A percentile compares a stretch with the other conserved stretches of the same genome.
phyloP scores from a whole-genome alignment of 2,329 filamentous ascomycete species.

The Cercospora sesami region DNA sequence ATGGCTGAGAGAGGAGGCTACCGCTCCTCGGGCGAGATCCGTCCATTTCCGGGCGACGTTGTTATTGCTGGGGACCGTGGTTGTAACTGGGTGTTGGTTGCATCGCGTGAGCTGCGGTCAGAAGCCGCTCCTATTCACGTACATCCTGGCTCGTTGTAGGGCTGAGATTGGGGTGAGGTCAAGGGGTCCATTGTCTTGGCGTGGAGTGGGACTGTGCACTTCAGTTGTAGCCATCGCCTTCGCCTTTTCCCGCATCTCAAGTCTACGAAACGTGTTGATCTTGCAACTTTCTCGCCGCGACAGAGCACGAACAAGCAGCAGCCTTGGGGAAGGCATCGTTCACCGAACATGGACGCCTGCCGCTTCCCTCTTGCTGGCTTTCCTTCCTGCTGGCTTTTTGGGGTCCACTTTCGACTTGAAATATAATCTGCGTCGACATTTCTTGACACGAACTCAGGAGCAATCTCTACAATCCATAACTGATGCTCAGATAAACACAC shows the following conservation, averaged over 20 bases:
- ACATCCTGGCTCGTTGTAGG: not conserved
- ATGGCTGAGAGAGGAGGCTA: not conserved
- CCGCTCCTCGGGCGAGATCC: not conserved
- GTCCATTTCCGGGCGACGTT: not conserved
- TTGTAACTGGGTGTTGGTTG: not conserved
- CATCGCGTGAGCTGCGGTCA: conserved; percentile 4
- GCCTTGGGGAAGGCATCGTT: no score
- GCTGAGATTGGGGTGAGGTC: not conserved
- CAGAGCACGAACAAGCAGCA: not conserved
- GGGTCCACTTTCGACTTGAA: no score
- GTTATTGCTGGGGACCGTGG: not conserved
- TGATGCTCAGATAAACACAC: no score
- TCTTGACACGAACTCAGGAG: no score
- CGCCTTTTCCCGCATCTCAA: no score
- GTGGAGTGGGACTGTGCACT: not conserved
- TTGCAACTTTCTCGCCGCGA: not conserved
- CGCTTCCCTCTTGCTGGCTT: no score
- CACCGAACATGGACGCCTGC: no score
- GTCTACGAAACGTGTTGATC: not conserved
- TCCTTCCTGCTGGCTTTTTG: no score
- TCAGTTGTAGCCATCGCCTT: not conserved
- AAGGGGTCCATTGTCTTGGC: not conserved
- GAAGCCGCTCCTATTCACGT: conserved; percentile 4
- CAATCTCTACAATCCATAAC: no score
- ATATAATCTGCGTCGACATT: no score